phyloP scores from a whole-genome alignment of 345 rosid genomes.

The Excoecaria cochinchinensis region DNA sequence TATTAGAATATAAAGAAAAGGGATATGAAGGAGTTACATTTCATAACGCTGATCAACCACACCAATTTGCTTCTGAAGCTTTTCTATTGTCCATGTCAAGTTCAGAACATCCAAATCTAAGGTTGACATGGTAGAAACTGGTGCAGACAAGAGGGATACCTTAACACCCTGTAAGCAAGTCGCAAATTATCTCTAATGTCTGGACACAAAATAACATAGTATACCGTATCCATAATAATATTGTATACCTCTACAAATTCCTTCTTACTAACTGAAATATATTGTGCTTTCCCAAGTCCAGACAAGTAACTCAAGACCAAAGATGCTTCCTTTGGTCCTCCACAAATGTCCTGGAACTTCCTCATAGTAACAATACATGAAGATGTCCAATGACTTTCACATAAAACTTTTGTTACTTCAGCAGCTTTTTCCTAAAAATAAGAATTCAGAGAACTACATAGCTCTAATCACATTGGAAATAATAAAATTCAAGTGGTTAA shows the following conservation, averaged over 20 bases:
- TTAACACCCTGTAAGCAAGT: conserved; percentile 65
- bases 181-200: not conserved
- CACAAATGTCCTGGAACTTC: conserved; percentile 59
- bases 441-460: not conserved
- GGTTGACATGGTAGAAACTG: conserved; percentile 50
- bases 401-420: conserved; percentile 40
- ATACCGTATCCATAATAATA: conserved; percentile 30
- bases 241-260: conserved; percentile 65
- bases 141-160: conserved; percentile 58
- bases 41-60: conserved; percentile 65
- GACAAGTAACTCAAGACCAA: conserved; percentile 66
- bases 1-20: not conserved
- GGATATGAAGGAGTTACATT: conserved; percentile 40
- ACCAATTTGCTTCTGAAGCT: conserved; percentile 76
- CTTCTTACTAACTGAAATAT: conserved; percentile 47
- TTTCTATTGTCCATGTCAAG: conserved; percentile 74
- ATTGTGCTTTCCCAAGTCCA: conserved; percentile 58
- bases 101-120: conserved; percentile 74
- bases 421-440: conserved; percentile 51
- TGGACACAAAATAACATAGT: not conserved
- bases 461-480: not conserved
- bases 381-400: conserved; percentile 60
- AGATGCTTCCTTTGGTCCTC: conserved; percentile 59
- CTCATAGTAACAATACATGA: conserved; percentile 63
- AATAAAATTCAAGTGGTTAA: not conserved